phyloP scores from a whole-genome alignment of 106 monocot species.

The Hemerocallis citrina region DNA sequence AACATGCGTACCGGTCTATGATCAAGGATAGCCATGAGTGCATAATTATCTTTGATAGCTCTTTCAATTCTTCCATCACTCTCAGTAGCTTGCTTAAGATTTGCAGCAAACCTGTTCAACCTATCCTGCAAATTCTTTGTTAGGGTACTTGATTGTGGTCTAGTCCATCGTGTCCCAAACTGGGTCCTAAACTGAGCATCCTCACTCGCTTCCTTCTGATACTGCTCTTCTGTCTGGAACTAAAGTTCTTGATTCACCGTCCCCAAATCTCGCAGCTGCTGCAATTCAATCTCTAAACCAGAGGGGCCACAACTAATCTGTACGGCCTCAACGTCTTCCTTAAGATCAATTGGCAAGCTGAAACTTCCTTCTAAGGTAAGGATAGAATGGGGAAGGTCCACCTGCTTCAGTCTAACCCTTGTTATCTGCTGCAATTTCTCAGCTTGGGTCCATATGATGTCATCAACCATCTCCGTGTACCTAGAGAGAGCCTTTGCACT shows the following conservation, averaged over 20 bases:
- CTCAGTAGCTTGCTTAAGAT: slow-evolving; percentile 80
- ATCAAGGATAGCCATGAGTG: slow-evolving; percentile 67
- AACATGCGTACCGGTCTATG: slow-evolving; percentile 50
- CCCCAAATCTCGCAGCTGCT: slow-evolving; percentile 63
- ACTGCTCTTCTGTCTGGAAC: slow-evolving; percentile 62
- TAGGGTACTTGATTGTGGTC: slow-evolving; percentile 75
- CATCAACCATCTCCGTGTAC: slow-evolving; percentile 74
- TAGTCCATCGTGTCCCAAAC: slow-evolving; percentile 69
- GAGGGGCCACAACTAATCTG: slow-evolving; percentile 62
- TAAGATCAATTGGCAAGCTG: slow-evolving; percentile 57
- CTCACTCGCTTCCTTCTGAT: slow-evolving; percentile 83
- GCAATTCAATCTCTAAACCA: slow-evolving; percentile 50
- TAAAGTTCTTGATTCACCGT: slow-evolving; percentile 62
- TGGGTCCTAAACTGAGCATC: slow-evolving; percentile 77
- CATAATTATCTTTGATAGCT: slow-evolving; percentile 51
- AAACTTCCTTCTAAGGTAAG: slow-evolving; percentile 48
- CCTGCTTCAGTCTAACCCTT: slow-evolving; percentile 59
- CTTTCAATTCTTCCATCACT: slow-evolving; percentile 88
- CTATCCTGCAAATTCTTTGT: slow-evolving; percentile 84
- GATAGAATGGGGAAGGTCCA: slow-evolving; percentile 71
- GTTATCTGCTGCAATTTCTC: slow-evolving; percentile 66
- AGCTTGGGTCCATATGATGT: slow-evolving; percentile 51
- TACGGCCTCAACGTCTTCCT: slow-evolving; percentile 59
- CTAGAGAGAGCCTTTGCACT: slow-evolving; percentile 59
- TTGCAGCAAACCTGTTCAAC: slow-evolving; percentile 74